A percentile compares a stretch with the other conserved stretches of the same genome.
These are phyloP conservation scores for Thymus mandschuricus DNA, from an alignment of 257 asterid genomes.

Conservation along the genomic window DNA sequence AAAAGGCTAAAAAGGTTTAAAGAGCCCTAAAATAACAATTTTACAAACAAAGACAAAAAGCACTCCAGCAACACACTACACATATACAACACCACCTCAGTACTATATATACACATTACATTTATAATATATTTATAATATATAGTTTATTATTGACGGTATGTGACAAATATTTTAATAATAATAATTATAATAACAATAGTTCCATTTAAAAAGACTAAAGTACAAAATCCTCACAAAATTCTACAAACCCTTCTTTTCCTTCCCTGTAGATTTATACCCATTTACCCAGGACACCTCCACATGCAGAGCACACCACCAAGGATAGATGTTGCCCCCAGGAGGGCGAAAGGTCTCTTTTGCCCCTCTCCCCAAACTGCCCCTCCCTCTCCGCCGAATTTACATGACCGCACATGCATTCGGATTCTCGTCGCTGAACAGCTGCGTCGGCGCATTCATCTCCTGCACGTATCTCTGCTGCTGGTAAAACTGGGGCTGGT, in stretches of 20 bases:
- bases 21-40: background rate
- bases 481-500: conserved; percentile 37
- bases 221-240: conserved; percentile 39
- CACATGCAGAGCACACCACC: conserved; percentile 42
- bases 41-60: background rate
- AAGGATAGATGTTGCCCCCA: conserved; percentile 19
- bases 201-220: background rate
- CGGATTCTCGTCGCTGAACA: conserved; percentile 68
- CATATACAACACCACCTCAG: background rate
- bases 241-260: conserved; percentile 27
- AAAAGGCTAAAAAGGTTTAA: background rate
- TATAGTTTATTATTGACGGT: background rate
- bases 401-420: conserved; percentile 61
- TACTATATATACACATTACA: background rate
- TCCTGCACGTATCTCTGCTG: conserved; percentile 47
- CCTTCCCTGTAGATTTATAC: conserved; percentile 24
- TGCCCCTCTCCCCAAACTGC: conserved; percentile 33
- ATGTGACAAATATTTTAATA: conserved; percentile 34
- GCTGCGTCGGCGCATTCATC: conserved; percentile 51
- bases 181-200: conserved; percentile 3
- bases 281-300: conserved; percentile 21
- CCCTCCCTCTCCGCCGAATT: conserved; percentile 35
- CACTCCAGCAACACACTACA: background rate
- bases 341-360: conserved; percentile 23
- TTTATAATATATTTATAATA: background rate